phyloP scores from a whole-genome alignment of 768 basidiomycete genomes.

The Tylopilus subfusipes region DNA sequence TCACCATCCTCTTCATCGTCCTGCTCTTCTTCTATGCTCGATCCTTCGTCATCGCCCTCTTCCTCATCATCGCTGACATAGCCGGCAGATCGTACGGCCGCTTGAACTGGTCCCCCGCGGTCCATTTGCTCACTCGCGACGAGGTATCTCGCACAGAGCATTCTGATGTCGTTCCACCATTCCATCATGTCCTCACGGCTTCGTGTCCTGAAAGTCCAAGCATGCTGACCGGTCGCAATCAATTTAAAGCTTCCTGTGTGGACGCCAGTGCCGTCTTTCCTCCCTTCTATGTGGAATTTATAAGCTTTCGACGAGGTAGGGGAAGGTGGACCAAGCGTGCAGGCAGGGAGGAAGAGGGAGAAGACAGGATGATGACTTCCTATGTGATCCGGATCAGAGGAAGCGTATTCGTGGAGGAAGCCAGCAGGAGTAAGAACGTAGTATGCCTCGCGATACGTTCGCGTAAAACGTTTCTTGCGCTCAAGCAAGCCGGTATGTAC shows the following conservation, averaged over 20 bases:
- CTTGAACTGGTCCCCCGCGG: conserved; percentile 86
- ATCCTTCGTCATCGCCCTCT: conserved; percentile 53
- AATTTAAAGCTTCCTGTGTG: conserved; percentile 53
- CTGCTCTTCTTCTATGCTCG: conserved; percentile 42
- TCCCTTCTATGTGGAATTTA: conserved; percentile 97
- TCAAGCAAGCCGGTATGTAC: conserved; percentile 90
- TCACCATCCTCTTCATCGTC: conserved; percentile 52
- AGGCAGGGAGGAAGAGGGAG: conserved; percentile 88
- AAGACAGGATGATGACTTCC: conserved; percentile 64
- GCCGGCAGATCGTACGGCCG: conserved; percentile 85
- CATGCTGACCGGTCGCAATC: conserved; percentile 46
- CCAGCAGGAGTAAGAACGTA: conserved; percentile 95
- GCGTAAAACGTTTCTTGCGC: conserved; percentile 93
- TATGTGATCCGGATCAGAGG: conserved; percentile 62
- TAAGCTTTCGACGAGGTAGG: conserved; percentile 63
- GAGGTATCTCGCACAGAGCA: conserved; percentile 90
- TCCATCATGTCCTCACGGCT: conserved; percentile 99
- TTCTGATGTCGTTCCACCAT: conserved; percentile 98
- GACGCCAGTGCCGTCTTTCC: conserved; percentile 71
- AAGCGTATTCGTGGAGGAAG: conserved; percentile 88
- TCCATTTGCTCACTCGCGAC: conserved; percentile 94
- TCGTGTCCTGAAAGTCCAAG: conserved; percentile 88
- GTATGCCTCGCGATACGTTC: conserved; percentile 79
- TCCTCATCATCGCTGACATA: conserved; percentile 82
- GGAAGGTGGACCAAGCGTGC: conserved; percentile 92